These are phyloP conservation scores for Starmerella khaoyaiensis DNA, from an alignment of 805 yeast species.

Conservation along the genomic window DNA sequence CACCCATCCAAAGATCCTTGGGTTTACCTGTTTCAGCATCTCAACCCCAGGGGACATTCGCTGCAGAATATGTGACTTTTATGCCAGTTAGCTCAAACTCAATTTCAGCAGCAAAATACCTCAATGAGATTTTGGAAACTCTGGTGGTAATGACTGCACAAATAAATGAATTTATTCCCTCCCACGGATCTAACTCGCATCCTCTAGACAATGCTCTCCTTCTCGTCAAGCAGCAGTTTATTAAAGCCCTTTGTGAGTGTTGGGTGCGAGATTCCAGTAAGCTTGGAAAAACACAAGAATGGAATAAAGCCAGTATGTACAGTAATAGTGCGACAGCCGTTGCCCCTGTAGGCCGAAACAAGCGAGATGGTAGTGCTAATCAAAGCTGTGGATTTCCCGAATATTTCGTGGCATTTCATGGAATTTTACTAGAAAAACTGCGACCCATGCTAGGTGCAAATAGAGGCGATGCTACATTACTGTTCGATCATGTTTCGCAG, in stretches of 20 bases:
- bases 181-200: slow-evolving; percentile 1
- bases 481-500: slow-evolving; percentile 1
- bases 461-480: slow-evolving; percentile 11
- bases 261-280: slow-evolving; percentile 40
- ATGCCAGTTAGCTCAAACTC: slow-evolving; percentile 56
- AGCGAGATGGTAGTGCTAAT: slow-evolving; percentile 9
- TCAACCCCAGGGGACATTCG: slow-evolving; percentile 3
- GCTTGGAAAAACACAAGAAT: slow-evolving; percentile 32
- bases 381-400: slow-evolving; percentile 25
- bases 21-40: slow-evolving; percentile 15
- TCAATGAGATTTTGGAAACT: slow-evolving; percentile 36
- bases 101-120: slow-evolving; percentile 42
- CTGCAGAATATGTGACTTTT: slow-evolving; percentile 34
- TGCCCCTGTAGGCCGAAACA: background rate
- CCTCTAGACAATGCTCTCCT: slow-evolving; percentile 9
- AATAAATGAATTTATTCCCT: slow-evolving; percentile 24
- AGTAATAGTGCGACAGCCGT: background rate
- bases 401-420: slow-evolving; percentile 31
- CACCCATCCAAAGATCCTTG: slow-evolving; percentile 6
- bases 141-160: slow-evolving; percentile 34
- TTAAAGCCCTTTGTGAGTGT: slow-evolving; percentile 37
- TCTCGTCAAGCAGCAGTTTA: slow-evolving; percentile 32
- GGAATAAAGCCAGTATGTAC: slow-evolving; percentile 18
- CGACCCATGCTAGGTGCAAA: slow-evolving; percentile 12
- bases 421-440: slow-evolving; percentile 15